These are phyloP conservation scores for Neotropicomus parvogracilis DNA, from an alignment of 1,284 basidiomycete genomes.

Conservation along the genomic window DNA sequence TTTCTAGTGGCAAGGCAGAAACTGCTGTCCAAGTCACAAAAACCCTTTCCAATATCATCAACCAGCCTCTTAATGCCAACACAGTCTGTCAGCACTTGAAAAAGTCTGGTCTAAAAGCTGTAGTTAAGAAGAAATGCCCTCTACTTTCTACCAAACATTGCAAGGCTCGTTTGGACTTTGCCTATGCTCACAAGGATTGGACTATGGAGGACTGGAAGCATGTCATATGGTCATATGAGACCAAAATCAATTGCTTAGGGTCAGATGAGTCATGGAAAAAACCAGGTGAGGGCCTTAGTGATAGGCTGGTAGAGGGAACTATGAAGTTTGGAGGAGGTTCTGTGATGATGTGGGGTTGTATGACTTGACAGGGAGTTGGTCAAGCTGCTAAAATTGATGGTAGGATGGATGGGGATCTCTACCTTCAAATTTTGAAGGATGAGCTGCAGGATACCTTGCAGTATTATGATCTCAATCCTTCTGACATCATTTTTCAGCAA, in stretches of 20 bases:
- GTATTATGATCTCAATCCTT: neutral
- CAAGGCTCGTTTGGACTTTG: neutral
- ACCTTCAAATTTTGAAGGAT: no score
- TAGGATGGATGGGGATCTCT: no score
- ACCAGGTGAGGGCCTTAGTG: neutral
- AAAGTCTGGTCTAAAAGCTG: conserved; percentile 3
- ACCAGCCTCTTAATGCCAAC: neutral
- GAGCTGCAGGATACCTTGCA: no score
- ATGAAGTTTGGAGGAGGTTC: neutral
- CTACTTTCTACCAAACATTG: neutral
- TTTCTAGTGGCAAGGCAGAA: neutral
- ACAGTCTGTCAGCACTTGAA: neutral
- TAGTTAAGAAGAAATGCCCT: conserved; percentile 1
- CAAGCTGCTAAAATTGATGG: no score
- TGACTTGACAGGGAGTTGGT: neutral
- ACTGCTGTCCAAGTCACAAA: neutral
- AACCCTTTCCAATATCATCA: neutral
- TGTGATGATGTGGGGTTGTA: neutral
- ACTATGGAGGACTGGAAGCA: neutral
- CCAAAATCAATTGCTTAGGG: neutral
- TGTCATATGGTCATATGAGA: neutral
- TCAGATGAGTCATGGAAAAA: neutral
- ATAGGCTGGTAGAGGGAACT: neutral
- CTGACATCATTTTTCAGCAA: no score
- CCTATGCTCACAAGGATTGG: neutral